Percentiles rank a stretch among this genome's conserved stretches.
Conservation (phyloP, 306 rosid genomes). For the Herpetospermum pedunculosum region DNA sequence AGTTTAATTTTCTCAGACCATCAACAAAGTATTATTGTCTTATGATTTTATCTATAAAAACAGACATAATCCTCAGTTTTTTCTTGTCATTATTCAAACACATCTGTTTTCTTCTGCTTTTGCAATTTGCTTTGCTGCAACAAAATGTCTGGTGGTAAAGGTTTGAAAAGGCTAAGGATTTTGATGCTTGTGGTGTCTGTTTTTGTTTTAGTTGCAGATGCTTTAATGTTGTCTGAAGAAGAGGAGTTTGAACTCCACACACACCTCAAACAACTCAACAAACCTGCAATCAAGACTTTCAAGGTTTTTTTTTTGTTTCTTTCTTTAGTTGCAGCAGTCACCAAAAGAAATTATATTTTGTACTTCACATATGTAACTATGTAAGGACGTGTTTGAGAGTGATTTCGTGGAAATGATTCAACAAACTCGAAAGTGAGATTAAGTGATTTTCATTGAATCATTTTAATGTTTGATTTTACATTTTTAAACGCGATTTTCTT, state of each 20-base stretch:
- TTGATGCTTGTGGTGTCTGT: not conserved
- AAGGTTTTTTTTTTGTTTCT: not conserved
- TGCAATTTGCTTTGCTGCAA: not conserved
- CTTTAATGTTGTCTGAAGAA: not conserved
- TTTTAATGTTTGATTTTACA: no score
- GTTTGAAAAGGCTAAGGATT: not conserved
- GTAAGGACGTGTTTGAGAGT: no score
- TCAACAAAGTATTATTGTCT: not conserved
- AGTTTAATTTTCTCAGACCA: not conserved
- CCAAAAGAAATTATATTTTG: no score
- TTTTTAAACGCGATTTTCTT: no score
- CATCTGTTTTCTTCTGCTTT: not conserved
- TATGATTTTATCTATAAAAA: not conserved
- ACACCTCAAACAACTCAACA: not conserved
- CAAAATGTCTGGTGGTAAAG: not conserved
- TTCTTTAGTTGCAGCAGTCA: no score
- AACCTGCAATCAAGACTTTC: not conserved
- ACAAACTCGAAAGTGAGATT: no score
- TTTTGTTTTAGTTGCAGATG: not conserved
- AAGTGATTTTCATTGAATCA: no score
- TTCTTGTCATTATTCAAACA: not conserved
- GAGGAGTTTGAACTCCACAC: not conserved
- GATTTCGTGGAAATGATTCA: no score
- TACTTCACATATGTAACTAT: not conserved
- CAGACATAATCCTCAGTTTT: not conserved